phyloP scores from a whole-genome alignment of 1,284 basidiomycete genomes.

The Fomes fomentarius region DNA sequence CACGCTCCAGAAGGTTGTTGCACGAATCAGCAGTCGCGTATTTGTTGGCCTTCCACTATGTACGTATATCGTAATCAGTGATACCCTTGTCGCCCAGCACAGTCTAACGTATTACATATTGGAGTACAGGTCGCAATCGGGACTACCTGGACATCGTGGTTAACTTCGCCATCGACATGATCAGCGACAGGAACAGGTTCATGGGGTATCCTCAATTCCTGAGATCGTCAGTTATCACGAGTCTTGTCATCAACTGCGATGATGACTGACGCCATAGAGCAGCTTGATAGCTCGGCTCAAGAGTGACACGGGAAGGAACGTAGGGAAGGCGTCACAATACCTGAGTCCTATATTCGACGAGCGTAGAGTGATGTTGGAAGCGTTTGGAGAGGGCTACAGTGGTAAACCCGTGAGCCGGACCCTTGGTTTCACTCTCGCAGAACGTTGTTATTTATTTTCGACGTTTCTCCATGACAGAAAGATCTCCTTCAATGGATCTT shows the following conservation, averaged over 20 bases:
- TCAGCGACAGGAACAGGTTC: neutral
- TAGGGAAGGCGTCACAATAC: too few relatives aligned
- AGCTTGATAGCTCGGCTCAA: too few relatives aligned
- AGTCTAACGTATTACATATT: too few relatives aligned
- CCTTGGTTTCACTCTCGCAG: too few relatives aligned
- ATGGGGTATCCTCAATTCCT: constrained; percentile 29
- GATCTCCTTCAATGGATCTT: constrained; percentile 33
- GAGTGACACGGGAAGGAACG: too few relatives aligned
- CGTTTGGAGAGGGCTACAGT: too few relatives aligned
- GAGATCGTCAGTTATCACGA: constrained; percentile 29
- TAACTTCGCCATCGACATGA: neutral
- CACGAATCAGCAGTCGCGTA: constrained; percentile 27
- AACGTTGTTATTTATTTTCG: neutral
- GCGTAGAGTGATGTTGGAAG: too few relatives aligned
- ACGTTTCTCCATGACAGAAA: constrained; percentile 17
- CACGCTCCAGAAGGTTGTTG: constrained; percentile 23
- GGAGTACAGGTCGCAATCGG: constrained; percentile 21
- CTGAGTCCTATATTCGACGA: too few relatives aligned
- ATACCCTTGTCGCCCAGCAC: neutral
- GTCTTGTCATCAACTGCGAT: too few relatives aligned
- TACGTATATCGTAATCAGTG: constrained; percentile 4
- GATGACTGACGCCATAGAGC: too few relatives aligned
- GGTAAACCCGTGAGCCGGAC: too few relatives aligned
- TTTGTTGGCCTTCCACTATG: constrained; percentile 33
- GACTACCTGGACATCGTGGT: constrained; percentile 23